Evolutionary conservation across 2,329 filamentous ascomycete genomes (phyloP), one percentile per base, ranked within the genome.

Genomic region (Ampelomyces quisqualis): DNA sequence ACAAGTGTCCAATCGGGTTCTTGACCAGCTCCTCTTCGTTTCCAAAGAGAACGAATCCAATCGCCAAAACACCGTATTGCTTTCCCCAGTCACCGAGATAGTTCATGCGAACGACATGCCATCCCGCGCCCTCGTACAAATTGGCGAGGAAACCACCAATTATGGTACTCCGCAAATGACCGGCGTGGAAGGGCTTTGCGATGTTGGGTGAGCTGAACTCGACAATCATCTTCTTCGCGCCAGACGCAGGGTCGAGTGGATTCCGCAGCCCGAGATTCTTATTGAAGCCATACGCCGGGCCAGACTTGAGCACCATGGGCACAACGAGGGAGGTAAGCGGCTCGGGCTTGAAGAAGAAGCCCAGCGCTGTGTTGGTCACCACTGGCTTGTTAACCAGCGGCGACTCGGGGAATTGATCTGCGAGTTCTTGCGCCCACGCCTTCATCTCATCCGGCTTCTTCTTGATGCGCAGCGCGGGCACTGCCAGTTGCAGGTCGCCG

Each of bases 131-230:
- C 55, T 83, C 74, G 61, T 88, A 86, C 2, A 88, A 63, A 56
- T 88, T 88, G 15, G 82, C 74, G 14, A 89, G 69, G 64, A 86
- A 88, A 20, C 82, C 83, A 29, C 86, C 85, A 41, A 89, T 85
- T 50, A 90, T 87, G 35, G 86, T 90, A 58, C 83, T 87, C 56
- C 85, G 77, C 53, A 90, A 72, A 70, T 90, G 85, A 5, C 82
- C 83, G 15, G 83, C 84, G 60, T 87, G 82, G 69, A 90, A 89
- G 15, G 84, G 87, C 70, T 91, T 91, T 31, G 88, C 88, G 45
- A 93, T 90, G 65, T 93, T 93, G 35, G 88, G 88, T 6, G 85
- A 90, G 6, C 85, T 89, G 69, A 91, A 93, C 61, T 93, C 88
- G 57, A 93, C 79, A 36, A 93, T 79, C 30, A 84, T 76, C 57